Conservation (phyloP, 2,329 filamentous ascomycete species). For the Westerdykella aurantiaca region DNA sequence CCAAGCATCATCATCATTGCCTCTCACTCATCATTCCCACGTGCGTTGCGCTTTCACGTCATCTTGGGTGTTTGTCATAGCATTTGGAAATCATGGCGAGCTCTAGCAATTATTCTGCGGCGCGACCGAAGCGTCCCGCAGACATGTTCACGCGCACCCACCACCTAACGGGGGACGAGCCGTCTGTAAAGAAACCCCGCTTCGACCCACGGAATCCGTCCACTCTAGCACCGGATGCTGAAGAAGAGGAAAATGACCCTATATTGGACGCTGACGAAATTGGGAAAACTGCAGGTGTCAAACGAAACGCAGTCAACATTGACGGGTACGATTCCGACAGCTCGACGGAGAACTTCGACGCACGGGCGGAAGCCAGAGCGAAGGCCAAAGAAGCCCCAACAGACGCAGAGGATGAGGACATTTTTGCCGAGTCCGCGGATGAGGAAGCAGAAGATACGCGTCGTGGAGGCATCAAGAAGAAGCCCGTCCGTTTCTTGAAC, state of each 20-base stretch:
- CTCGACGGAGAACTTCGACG: slow-evolving; percentile 85
- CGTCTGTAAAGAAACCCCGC: slow-evolving; percentile 67
- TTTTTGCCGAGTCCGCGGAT: slow-evolving; percentile 68
- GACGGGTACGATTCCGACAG: slow-evolving; percentile 94
- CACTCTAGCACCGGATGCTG: slow-evolving; percentile 75
- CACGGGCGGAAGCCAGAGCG: slow-evolving; percentile 58
- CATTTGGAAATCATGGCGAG: slow-evolving; percentile 19
- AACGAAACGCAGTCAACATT: slow-evolving; percentile 90
- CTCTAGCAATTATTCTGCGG: slow-evolving; percentile 42
- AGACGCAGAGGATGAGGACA: slow-evolving; percentile 60
- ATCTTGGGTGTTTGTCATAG: too few relatives aligned
- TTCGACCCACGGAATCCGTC: slow-evolving; percentile 96
- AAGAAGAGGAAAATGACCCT: slow-evolving; percentile 62
- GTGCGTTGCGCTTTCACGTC: not conserved
- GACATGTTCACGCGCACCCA: slow-evolving; percentile 75
- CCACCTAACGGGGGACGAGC: slow-evolving; percentile 53
- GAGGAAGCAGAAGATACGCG: slow-evolving; percentile 50
- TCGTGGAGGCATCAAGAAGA: slow-evolving; percentile 55
- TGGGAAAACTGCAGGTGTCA: slow-evolving; percentile 66
- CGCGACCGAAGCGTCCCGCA: slow-evolving; percentile 73
- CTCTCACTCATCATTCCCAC: not conserved
- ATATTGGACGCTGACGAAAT: slow-evolving; percentile 91
- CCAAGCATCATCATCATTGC: not conserved
- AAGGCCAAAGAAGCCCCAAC: slow-evolving; percentile 40
- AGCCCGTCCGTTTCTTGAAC: slow-evolving; percentile 56